Conservation (phyloP, 345 rosid genomes). For the Hibiscus trionum region DNA sequence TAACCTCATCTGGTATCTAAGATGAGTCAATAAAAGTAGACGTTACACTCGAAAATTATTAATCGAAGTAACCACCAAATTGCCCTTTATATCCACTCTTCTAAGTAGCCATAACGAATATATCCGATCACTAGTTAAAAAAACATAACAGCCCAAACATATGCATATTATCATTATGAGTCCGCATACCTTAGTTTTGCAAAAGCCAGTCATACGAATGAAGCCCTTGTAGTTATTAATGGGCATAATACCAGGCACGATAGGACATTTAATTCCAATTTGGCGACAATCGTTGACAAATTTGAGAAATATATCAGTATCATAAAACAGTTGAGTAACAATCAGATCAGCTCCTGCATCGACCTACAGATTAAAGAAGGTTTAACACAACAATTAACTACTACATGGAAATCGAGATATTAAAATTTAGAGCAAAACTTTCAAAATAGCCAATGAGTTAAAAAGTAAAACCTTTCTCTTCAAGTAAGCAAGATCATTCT, state of each 20-base stretch:
- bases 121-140: neutral
- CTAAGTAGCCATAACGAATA: neutral
- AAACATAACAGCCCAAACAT: neutral
- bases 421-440: neutral
- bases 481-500: constrained; percentile 76
- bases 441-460: neutral
- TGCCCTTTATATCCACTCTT: neutral
- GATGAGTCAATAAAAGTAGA: constrained; percentile 14
- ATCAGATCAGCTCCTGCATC: constrained; percentile 98
- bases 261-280: constrained; percentile 78
- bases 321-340: constrained; percentile 84
- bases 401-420: neutral
- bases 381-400: constrained; percentile 10
- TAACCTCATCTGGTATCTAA: constrained; percentile 77
- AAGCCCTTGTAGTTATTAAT: constrained; percentile 91
- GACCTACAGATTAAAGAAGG: constrained; percentile 35
- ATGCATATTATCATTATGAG: neutral
- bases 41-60: neutral
- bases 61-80: neutral
- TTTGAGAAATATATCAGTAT: constrained; percentile 85
- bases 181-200: constrained; percentile 72
- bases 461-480: constrained; percentile 57
- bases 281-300: constrained; percentile 90
- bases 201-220: constrained; percentile 90
- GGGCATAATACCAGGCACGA: constrained; percentile 98